Conservation (phyloP, 768 basidiomycete genomes). For the Calocybe indica region DNA sequence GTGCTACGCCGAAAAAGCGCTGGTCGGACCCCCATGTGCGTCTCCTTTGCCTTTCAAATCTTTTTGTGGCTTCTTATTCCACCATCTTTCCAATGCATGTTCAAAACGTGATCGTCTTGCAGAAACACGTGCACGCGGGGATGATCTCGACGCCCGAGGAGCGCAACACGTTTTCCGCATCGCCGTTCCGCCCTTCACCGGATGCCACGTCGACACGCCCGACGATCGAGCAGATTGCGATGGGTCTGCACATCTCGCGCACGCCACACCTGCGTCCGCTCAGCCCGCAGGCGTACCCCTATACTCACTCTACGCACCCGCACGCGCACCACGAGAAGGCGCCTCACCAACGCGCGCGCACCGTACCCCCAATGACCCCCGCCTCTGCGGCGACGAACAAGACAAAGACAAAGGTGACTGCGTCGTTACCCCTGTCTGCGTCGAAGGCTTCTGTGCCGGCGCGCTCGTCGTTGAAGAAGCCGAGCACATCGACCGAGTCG, state of each 20-base stretch:
- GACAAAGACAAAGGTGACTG: too few relatives aligned
- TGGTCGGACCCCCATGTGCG: background rate
- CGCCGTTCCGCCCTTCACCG: slow-evolving; percentile 28
- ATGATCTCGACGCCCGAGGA: slow-evolving; percentile 40
- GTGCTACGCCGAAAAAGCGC: background rate
- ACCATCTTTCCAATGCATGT: background rate
- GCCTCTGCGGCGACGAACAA: too few relatives aligned
- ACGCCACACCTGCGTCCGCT: slow-evolving; percentile 63
- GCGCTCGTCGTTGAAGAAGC: slow-evolving; percentile 63
- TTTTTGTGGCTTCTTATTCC: background rate
- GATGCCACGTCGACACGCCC: slow-evolving; percentile 43
- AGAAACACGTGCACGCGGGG: slow-evolving; percentile 16
- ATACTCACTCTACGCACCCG: slow-evolving; percentile 23
- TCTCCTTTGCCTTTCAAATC: background rate
- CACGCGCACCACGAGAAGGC: slow-evolving; percentile 10
- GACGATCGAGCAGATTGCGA: slow-evolving; percentile 71
- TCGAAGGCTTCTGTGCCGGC: too few relatives aligned
- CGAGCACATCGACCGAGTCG: slow-evolving; percentile 19
- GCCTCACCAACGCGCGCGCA: too few relatives aligned
- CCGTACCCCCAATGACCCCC: too few relatives aligned
- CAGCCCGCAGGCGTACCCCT: slow-evolving; percentile 21
- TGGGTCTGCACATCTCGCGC: slow-evolving; percentile 73
- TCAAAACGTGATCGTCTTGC: background rate
- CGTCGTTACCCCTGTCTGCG: too few relatives aligned
- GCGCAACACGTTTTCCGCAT: slow-evolving; percentile 18